Evolutionary conservation across 106 monocot species (phyloP).

Genomic region (Alisma plantagoaquatica): DNA sequence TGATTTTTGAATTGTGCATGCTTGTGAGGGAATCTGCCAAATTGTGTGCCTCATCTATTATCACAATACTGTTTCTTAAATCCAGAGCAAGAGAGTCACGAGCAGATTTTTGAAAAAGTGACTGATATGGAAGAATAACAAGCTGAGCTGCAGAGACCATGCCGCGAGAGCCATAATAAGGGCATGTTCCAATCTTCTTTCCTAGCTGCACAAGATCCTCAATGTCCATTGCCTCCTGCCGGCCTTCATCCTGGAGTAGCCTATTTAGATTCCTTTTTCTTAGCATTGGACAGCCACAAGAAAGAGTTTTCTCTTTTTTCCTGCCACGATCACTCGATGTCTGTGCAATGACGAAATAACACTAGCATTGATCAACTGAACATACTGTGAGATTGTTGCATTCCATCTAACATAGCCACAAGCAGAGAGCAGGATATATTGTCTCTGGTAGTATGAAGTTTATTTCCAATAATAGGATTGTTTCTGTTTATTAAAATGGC

Average conservation of each 20-base stretch:
- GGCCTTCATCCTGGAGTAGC: conserved; percentile 38
- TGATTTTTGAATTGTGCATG: conserved; percentile 87
- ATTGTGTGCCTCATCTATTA: conserved; percentile 98
- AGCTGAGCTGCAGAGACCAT: conserved; percentile 61
- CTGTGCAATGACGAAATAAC: no score
- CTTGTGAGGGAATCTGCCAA: conserved; percentile 83
- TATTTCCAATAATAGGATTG: no score
- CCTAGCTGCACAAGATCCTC: conserved; percentile 83
- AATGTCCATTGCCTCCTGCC: conserved; percentile 67
- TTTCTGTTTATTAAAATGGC: no score
- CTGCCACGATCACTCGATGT: conserved; percentile 25
- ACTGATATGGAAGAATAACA: conserved; percentile 90
- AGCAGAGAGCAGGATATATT: no score
- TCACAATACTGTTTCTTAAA: conserved; percentile 67
- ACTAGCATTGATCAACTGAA: no score
- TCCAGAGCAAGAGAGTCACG: conserved; percentile 87
- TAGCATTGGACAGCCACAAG: conserved; percentile 85
- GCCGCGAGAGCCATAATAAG: conserved; percentile 84
- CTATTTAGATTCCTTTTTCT: conserved; percentile 39
- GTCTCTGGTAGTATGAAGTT: no score
- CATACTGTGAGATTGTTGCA: no score
- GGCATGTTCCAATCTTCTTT: conserved; percentile 70
- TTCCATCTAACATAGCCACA: no score
- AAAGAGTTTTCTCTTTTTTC: conserved; percentile 18
- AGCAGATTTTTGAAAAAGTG: conserved; percentile 74